Evolutionary conservation across 257 asterid genomes (phyloP).

Genomic region (Primulina eburnea): DNA sequence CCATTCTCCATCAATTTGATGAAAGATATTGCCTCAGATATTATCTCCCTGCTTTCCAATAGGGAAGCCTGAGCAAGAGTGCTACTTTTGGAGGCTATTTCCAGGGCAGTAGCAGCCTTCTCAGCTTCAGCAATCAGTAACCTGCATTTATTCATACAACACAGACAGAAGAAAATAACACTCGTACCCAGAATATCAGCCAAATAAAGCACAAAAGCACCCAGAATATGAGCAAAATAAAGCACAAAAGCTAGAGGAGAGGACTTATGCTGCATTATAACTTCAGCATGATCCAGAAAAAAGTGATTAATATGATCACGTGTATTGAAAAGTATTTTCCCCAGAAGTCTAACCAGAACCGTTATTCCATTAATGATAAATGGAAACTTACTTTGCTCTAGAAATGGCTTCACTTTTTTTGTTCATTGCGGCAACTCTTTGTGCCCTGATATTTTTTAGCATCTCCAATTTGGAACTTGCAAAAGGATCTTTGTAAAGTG

Average conservation of each 20-base stretch:
- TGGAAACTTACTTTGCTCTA: slow-evolving; percentile 68
- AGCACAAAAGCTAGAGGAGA: not conserved
- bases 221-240: not conserved
- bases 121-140: slow-evolving; percentile 86
- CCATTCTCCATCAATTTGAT: slow-evolving; percentile 55
- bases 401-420: slow-evolving; percentile 50
- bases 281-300: not conserved
- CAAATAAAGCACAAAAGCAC: too few relatives aligned
- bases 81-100: slow-evolving; percentile 60
- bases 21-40: slow-evolving; percentile 63
- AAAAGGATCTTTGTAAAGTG: slow-evolving; percentile 74
- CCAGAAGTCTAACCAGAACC: not conserved
- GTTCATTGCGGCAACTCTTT: slow-evolving; percentile 53
- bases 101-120: slow-evolving; percentile 83
- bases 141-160: slow-evolving; percentile 39
- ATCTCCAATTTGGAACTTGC: slow-evolving; percentile 73
- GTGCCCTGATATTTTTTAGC: slow-evolving; percentile 70
- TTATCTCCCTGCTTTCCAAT: slow-evolving; percentile 66
- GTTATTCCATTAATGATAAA: not conserved
- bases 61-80: slow-evolving; percentile 68
- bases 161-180: not conserved
- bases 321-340: not conserved
- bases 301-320: not conserved
- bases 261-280: not conserved
- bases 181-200: slow-evolving; percentile 6